A percentile compares a stretch with the other conserved stretches of the same genome.
These are phyloP conservation scores for Hyphopichia homilentoma DNA, from an alignment of 805 yeast species.

Conservation along the genomic window DNA sequence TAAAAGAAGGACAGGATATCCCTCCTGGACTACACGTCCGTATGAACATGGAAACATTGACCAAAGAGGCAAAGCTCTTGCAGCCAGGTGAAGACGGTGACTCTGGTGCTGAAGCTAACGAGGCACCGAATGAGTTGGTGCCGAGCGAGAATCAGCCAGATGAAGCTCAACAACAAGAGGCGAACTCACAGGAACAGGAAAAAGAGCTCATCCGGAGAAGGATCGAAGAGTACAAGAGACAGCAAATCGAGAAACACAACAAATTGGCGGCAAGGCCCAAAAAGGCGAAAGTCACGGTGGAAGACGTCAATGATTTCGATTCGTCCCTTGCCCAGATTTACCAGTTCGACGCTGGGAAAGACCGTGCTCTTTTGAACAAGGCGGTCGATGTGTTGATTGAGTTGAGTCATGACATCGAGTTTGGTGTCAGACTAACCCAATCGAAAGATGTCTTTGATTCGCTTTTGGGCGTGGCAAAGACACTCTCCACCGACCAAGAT, in stretches of 20 bases:
- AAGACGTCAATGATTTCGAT: constrained; percentile 16
- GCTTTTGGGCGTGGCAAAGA: constrained; percentile 20
- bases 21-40: constrained; percentile 81
- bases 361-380: constrained; percentile 13
- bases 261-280: constrained; percentile 4
- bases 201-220: constrained; percentile 1
- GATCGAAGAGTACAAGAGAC: constrained; percentile 1
- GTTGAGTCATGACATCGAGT: constrained; percentile 63
- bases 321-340: constrained; percentile 9
- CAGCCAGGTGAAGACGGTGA: constrained; percentile 22
- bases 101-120: constrained; percentile 4
- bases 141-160: constrained; percentile 5
- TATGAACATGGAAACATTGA: constrained; percentile 68
- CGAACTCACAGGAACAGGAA: constrained; percentile 3
- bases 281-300: constrained; percentile 7
- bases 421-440: constrained; percentile 48
- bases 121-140: constrained; percentile 4
- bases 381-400: constrained; percentile 49
- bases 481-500: constrained; percentile 7
- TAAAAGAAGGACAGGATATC: constrained; percentile 67
- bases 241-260: constrained; percentile 3
- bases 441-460: constrained; percentile 26
- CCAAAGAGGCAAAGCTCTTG: constrained; percentile 63
- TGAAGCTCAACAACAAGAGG: constrained; percentile 2
- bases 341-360: constrained; percentile 11